Evolutionary conservation across 495 filamentous ascomycete genomes (phyloP), one percentile per base, ranked within the genome.

Genomic region (Trichoderma erinaceum): DNA sequence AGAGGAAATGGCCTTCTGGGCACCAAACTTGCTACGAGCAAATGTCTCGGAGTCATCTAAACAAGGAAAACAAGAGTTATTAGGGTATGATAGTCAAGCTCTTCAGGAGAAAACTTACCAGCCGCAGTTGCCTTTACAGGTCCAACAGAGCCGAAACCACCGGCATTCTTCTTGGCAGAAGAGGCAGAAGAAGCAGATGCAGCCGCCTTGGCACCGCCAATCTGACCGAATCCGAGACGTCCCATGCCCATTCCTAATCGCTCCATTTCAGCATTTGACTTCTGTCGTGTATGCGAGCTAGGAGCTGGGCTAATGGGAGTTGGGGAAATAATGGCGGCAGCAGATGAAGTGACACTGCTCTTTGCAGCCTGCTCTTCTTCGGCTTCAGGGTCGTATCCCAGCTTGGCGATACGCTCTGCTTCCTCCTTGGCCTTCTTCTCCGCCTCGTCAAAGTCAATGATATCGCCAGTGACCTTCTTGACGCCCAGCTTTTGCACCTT

Each of bases 351-450:
- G 73, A 69, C 23, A 75, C 82, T 76, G 16, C 86, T 67, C 69
- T 83, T 81, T 72, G 88, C 87, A 18, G 84, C 81, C 32, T 83
- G 83, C 15, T 84, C 85, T 72, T 90, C 85, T 77, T 97, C 95
- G 35, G 90, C 92, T 70, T 97, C 90, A 7, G 92, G 91, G 71
- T 98, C 92, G 74, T 99, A 99, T n/a, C 95, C 95, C n/a, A 99
- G 82, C 78, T 95, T 97, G 81, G 90, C 92, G 73, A 97, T 94
- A 69, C 95, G 88, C 77, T 98, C 95, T 1, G 96, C 95, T 77
- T 99, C 95, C 76, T 98, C 95, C 77, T 92, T 96, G 41, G 95
- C 95, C 79, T 96, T 97, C 73, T 90, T 90, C 82, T 99, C 95
- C 0, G 93, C 95, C 75, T 93, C 95, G 65, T 99, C 96, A 71